Conservation (phyloP, 2,329 filamentous ascomycete species). For the Graphilbum sp. region DNA sequence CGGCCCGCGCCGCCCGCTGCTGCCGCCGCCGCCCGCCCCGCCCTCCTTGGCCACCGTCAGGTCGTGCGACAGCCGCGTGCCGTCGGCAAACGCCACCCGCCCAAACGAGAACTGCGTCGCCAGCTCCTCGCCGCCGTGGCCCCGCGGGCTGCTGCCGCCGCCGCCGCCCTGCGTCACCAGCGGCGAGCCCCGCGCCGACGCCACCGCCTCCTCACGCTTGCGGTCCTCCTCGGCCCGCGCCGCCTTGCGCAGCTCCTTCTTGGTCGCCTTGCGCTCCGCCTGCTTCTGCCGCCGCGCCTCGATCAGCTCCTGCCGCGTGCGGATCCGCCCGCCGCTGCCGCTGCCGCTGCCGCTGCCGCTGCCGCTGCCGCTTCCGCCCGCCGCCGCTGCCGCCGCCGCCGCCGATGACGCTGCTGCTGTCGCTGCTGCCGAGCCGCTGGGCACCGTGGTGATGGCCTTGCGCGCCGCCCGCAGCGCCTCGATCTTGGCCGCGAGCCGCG, state of each 20-base stretch:
- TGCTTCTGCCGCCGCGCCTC: conserved; percentile 80
- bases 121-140: conserved; percentile 31
- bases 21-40: conserved; percentile 6
- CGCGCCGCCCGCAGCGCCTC: conserved; percentile 70
- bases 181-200: conserved; percentile 43
- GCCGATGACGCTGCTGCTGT: neutral
- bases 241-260: conserved; percentile 65
- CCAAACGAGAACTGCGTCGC: conserved; percentile 68
- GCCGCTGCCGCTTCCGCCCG: neutral
- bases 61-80: conserved; percentile 59
- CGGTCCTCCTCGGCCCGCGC: conserved; percentile 66
- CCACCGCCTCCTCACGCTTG: conserved; percentile 44
- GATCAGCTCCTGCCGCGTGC: conserved; percentile 80
- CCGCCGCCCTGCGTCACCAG: conserved; percentile 20
- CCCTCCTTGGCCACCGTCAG: conserved; percentile 39
- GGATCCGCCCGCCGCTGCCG: conserved; percentile 35
- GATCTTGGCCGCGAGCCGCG: conserved; percentile 66
- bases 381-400: neutral
- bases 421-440: neutral
- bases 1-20: conserved; percentile 64
- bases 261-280: conserved; percentile 69
- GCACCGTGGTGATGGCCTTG: conserved; percentile 48
- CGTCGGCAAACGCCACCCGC: conserved; percentile 79
- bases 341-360: neutral
- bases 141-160: conserved; percentile 37